These are phyloP conservation scores for Trifolium fragiferum DNA, from an alignment of 306 rosid species.

Conservation along the genomic window DNA sequence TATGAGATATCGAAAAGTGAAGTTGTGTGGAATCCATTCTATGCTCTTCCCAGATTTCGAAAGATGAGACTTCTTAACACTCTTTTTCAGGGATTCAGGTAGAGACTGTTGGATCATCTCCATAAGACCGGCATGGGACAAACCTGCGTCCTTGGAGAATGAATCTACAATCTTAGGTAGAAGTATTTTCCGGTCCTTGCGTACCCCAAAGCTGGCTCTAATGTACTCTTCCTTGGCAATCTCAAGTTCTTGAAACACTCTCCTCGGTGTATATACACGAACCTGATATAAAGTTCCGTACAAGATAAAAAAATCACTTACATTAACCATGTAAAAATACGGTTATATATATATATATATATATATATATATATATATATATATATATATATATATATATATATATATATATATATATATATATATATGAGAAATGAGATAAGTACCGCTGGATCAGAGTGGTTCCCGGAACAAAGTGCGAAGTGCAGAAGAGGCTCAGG, in stretches of 20 bases:
- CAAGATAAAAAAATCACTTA: neutral
- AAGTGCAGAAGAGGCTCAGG: slow-evolving; percentile 89
- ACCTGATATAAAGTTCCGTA: slow-evolving; percentile 49
- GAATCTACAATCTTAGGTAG: slow-evolving; percentile 84
- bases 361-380: neutral
- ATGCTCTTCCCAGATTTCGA: slow-evolving; percentile 64
- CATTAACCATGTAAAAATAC: neutral
- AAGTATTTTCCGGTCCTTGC: slow-evolving; percentile 69
- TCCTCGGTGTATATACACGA: slow-evolving; percentile 73
- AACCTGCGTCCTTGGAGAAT: slow-evolving; percentile 65
- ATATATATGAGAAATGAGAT: neutral
- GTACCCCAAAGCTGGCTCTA: slow-evolving; percentile 70
- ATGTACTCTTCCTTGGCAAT: slow-evolving; percentile 85
- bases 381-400: neutral
- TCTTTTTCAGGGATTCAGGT: slow-evolving; percentile 69
- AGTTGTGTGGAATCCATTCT: slow-evolving; percentile 82
- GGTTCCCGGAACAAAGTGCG: slow-evolving; percentile 90
- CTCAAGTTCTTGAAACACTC: slow-evolving; percentile 69
- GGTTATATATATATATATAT: neutral
- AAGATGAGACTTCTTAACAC: slow-evolving; percentile 50
- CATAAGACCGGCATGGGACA: slow-evolving; percentile 52
- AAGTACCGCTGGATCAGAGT: slow-evolving; percentile 93
- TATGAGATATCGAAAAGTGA: slow-evolving; percentile 80
- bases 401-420: neutral
- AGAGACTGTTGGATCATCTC: slow-evolving; percentile 70